Conservation (phyloP, 495 filamentous ascomycete genomes). For the Physcia stellaris region DNA sequence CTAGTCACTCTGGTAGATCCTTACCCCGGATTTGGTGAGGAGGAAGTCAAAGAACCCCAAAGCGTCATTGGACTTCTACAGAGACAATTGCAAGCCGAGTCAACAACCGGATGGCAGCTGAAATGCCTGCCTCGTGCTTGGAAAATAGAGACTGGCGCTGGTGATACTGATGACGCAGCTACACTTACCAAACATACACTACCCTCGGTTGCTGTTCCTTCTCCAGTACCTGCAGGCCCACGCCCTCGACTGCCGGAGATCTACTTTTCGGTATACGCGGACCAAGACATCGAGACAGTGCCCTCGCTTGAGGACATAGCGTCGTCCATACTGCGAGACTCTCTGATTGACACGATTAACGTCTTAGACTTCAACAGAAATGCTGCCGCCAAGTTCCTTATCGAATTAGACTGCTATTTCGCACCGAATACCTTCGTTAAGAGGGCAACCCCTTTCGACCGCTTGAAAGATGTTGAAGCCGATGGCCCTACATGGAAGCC, state of each 20-base stretch:
- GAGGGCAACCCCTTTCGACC: constrained; percentile 81
- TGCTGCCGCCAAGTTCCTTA: constrained; percentile 72
- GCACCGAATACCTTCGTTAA: constrained; percentile 77
- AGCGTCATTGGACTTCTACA: constrained; percentile 79
- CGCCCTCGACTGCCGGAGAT: constrained; percentile 79
- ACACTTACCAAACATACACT: constrained; percentile 48
- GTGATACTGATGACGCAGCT: constrained; percentile 26
- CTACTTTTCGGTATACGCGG: constrained; percentile 80
- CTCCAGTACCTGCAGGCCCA: constrained; percentile 56
- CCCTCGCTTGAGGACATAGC: constrained; percentile 63
- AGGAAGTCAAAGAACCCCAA: constrained; percentile 37
- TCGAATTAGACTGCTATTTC: constrained; percentile 93
- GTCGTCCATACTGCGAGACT: constrained; percentile 70
- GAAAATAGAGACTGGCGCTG: constrained; percentile 43
- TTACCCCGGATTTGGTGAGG: constrained; percentile 46
- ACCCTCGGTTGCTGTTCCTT: constrained; percentile 59
- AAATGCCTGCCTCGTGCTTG: constrained; percentile 76
- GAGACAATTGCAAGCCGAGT: constrained; percentile 64
- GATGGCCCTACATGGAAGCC: constrained; percentile 80
- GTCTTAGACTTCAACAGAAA: constrained; percentile 85
- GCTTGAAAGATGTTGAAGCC: constrained; percentile 58
- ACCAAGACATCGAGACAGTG: constrained; percentile 86
- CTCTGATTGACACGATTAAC: constrained; percentile 85
- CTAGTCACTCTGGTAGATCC: constrained; percentile 75
- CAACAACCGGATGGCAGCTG: constrained; percentile 56